Percentiles rank a stretch among this genome's conserved stretches.
phyloP scores from a whole-genome alignment of 768 basidiomycete genomes.

The Boletus insuetus region DNA sequence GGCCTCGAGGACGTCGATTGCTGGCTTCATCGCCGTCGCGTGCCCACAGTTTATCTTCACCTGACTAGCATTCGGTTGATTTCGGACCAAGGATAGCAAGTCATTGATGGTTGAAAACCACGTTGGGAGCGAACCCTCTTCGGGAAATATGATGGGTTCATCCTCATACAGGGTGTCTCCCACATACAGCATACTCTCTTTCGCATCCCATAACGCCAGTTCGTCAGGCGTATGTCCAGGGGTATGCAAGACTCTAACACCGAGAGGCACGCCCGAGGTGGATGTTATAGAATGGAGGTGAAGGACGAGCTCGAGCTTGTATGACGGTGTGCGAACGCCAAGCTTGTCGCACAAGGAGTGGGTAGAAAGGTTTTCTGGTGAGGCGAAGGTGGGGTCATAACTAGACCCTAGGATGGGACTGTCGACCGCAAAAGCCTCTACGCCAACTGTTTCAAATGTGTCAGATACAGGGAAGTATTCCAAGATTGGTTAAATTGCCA shows the following conservation, averaged over 20 bases:
- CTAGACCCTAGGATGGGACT: slow-evolving; percentile 48
- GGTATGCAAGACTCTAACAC: slow-evolving; percentile 48
- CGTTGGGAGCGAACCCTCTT: slow-evolving; percentile 47
- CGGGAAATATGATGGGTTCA: slow-evolving; percentile 54
- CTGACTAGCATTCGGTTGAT: slow-evolving; percentile 21
- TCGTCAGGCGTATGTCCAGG: slow-evolving; percentile 61
- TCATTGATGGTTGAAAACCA: slow-evolving; percentile 48
- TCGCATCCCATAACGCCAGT: slow-evolving; percentile 49
- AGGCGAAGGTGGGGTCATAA: slow-evolving; percentile 45
- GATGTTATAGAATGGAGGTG: slow-evolving; percentile 37
- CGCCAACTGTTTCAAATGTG: slow-evolving; percentile 37
- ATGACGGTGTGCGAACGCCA: slow-evolving; percentile 42
- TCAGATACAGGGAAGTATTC: neutral
- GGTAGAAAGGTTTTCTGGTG: slow-evolving; percentile 37
- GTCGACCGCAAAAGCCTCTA: slow-evolving; percentile 49
- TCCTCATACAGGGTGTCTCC: slow-evolving; percentile 58
- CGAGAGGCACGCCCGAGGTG: slow-evolving; percentile 26
- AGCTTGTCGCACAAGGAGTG: slow-evolving; percentile 46
- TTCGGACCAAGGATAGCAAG: slow-evolving; percentile 41
- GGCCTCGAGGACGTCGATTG: slow-evolving; percentile 43
- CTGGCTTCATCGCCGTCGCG: slow-evolving; percentile 42
- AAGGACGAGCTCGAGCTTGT: slow-evolving; percentile 44
- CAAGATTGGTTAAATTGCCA: neutral
- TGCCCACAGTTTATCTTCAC: slow-evolving; percentile 52
- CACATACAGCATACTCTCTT: slow-evolving; percentile 52